A percentile compares a stretch with the other conserved stretches of the same genome.
Evolutionary conservation across 129 eudicot genomes (phyloP).

Genomic region (Flaveria sonorensis): DNA sequence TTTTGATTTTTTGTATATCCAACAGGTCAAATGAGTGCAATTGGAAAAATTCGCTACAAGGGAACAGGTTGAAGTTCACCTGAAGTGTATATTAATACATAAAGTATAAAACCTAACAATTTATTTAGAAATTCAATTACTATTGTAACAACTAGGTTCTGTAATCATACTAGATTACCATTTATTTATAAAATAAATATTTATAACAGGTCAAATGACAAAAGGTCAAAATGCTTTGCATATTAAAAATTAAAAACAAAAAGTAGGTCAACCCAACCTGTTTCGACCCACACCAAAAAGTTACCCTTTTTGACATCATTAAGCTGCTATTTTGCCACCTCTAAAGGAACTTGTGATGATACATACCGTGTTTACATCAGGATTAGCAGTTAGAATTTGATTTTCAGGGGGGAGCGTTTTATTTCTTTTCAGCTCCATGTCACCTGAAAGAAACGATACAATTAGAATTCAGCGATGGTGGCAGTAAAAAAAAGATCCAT

Average conservation of each 20-base stretch:
- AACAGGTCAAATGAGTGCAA: not conserved
- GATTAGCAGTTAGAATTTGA: conserved; percentile 86
- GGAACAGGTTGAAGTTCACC: not conserved
- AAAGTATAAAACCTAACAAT: not conserved
- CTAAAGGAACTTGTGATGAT: conserved; percentile 15
- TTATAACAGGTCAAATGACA: not conserved
- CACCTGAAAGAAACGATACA: conserved; percentile 58
- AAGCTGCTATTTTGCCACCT: conserved; percentile 10
- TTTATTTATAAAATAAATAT: not conserved
- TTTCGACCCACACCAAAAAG: not conserved
- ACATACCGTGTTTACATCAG: conserved; percentile 77
- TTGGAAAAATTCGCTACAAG: not conserved
- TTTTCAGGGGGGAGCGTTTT: conserved; percentile 81
- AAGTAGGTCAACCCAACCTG: not conserved
- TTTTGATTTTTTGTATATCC: not conserved
- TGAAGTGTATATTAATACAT: not conserved
- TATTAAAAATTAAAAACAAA: not conserved
- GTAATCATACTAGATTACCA: not conserved
- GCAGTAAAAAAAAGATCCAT: not conserved
- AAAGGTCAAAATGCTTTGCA: not conserved
- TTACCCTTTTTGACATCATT: not conserved
- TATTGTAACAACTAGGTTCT: not conserved
- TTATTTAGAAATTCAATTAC: not conserved
- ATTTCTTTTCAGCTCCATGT: conserved; percentile 78
- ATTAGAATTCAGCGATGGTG: conserved; percentile 2